Evolutionary conservation across 371 early-diverging fungal genomes (phyloP).

Genomic region (Apophysomyces trapeziformis): DNA sequence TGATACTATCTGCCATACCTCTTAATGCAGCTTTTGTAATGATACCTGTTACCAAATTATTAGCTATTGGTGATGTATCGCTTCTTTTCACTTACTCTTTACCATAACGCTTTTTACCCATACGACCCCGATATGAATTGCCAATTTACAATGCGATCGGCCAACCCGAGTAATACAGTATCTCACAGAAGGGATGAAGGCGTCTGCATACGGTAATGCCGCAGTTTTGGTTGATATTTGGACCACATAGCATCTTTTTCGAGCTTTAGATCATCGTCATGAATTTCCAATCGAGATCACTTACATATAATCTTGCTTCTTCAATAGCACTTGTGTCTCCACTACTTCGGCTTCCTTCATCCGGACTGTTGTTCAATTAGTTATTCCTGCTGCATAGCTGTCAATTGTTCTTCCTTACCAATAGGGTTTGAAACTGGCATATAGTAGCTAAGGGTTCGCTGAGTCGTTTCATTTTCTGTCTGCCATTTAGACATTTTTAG

Average conservation of each 20-base stretch:
- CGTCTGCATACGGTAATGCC: constrained; percentile 63
- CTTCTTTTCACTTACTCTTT: constrained; percentile 36
- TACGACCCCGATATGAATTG: constrained; percentile 55
- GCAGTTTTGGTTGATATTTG: constrained; percentile 53
- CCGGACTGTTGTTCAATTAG: constrained; percentile 34
- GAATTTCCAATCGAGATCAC: not conserved
- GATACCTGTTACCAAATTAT: constrained; percentile 25
- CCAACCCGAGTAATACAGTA: constrained; percentile 61
- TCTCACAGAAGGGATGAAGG: constrained; percentile 59
- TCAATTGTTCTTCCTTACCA: constrained; percentile 15
- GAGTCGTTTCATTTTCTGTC: constrained; percentile 21
- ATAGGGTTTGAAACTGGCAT: constrained; percentile 56
- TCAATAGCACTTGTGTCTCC: constrained; percentile 54
- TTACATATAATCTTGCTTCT: constrained; percentile 59
- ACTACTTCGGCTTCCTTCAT: constrained; percentile 65
- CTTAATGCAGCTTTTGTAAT: constrained; percentile 48
- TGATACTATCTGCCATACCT: constrained; percentile 45
- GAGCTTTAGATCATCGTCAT: constrained; percentile 8
- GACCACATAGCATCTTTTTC: constrained; percentile 45
- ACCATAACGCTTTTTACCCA: constrained; percentile 62
- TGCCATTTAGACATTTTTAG: constrained; percentile 16
- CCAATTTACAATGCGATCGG: constrained; percentile 49
- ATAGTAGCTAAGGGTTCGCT: constrained; percentile 43
- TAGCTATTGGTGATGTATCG: not conserved
- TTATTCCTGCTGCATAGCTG: not conserved